A percentile compares a stretch with the other conserved stretches of the same genome.
Evolutionary conservation across 225 moss, liverwort and hornwort genomes (phyloP).

Genomic region (Physcomitrium patens): DNA sequence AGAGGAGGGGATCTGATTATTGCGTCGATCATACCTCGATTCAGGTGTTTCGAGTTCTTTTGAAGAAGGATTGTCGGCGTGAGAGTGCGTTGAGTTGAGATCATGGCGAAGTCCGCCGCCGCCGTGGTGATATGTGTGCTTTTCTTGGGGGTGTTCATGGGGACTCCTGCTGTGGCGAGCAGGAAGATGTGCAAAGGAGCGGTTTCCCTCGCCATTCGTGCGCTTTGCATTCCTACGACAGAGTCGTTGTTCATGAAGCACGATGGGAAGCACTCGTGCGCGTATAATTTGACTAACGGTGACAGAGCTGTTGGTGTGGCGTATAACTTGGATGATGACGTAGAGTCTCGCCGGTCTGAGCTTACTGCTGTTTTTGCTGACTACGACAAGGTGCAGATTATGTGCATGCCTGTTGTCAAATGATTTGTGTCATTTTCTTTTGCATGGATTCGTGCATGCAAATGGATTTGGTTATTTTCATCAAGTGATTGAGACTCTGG

Average conservation of each 20-base stretch:
- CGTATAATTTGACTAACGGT: constrained; percentile 55
- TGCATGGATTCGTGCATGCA: too few relatives aligned
- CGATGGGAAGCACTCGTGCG: constrained; percentile 66
- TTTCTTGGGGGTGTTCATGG: neutral
- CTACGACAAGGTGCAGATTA: constrained; percentile 58
- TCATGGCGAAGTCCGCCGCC: constrained; percentile 29
- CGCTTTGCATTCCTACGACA: constrained; percentile 70
- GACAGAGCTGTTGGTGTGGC: constrained; percentile 77
- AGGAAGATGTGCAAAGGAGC: constrained; percentile 33
- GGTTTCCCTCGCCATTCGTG: constrained; percentile 49
- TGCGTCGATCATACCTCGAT: too few relatives aligned
- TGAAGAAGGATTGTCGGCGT: neutral
- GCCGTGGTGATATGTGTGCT: constrained; percentile 7
- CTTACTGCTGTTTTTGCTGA: constrained; percentile 57
- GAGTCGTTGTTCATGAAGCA: constrained; percentile 66
- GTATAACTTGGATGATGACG: constrained; percentile 75
- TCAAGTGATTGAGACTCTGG: neutral
- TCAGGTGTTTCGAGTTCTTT: too few relatives aligned
- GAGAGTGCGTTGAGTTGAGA: neutral
- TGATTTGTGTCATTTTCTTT: neutral
- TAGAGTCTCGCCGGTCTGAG: constrained; percentile 57
- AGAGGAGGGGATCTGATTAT: too few relatives aligned
- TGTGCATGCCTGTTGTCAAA: neutral
- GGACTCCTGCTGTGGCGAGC: constrained; percentile 10
- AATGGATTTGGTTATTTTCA: too few relatives aligned